Evolutionary conservation across 2,329 filamentous ascomycete species (phyloP).

Genomic region (Plectosphaerella cucumerina): DNA sequence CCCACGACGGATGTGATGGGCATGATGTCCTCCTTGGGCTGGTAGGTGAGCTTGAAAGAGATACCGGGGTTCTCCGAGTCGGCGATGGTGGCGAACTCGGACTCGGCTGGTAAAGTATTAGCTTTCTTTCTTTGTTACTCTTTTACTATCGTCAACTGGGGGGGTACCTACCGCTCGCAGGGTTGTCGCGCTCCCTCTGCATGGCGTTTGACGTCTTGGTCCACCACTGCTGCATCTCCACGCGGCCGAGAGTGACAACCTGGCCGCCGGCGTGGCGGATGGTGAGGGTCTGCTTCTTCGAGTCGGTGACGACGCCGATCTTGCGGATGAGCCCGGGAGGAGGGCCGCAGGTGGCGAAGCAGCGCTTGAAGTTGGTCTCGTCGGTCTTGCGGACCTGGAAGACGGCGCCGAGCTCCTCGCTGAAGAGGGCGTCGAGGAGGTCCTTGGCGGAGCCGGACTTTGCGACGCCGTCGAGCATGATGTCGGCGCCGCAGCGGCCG

Average conservation of each 20-base stretch:
- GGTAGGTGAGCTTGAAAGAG: conserved; percentile 76
- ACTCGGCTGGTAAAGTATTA: conserved; percentile 47
- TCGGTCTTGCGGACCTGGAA: conserved; percentile 89
- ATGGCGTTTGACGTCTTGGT: conserved; percentile 83
- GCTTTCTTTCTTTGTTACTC: not conserved
- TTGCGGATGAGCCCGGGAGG: conserved; percentile 77
- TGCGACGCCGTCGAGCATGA: conserved; percentile 73
- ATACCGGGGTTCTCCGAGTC: conserved; percentile 79
- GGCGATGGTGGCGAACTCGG: conserved; percentile 71
- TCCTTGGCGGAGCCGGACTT: conserved; percentile 58
- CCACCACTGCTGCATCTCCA: conserved; percentile 83
- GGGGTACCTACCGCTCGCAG: conserved; percentile 66
- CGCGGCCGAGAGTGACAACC: conserved; percentile 65
- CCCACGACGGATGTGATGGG: conserved; percentile 53
- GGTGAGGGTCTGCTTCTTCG: conserved; percentile 68
- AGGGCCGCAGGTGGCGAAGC: conserved; percentile 86
- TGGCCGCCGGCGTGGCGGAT: conserved; percentile 65
- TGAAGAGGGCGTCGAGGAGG: conserved; percentile 80
- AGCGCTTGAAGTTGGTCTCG: conserved; percentile 79
- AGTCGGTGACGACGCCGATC: conserved; percentile 71
- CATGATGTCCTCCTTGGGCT: conserved; percentile 71
- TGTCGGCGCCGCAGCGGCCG: conserved; percentile 80
- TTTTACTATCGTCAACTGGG: not conserved
- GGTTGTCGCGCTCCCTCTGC: conserved; percentile 87
- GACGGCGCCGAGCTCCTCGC: conserved; percentile 91